Evolutionary conservation across 306 rosid species (phyloP), one percentile per base, ranked within the genome.

Genomic region (Prunus mume): DNA sequence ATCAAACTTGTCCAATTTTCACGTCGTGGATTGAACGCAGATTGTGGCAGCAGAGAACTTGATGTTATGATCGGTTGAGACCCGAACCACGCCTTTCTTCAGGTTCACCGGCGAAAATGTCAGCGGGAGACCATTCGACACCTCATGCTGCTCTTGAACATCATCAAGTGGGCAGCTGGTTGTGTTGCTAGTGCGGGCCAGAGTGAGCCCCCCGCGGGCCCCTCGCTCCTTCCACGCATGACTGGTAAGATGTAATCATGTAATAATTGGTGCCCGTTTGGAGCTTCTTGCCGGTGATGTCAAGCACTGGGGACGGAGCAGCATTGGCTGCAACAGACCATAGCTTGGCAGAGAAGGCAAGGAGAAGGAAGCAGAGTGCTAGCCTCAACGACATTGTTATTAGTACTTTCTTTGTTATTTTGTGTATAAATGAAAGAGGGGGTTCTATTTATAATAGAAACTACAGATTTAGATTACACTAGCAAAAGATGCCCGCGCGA

Each of bases 201-300:
- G 90, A 8, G 83, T 83, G 24, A 88, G 77, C 1, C 89, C 92
- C 22, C 88, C 87, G 0, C n/a, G n/a, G n/a, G n/a, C 90, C 95
- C 18, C 77, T 75, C 3, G n/a, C 90, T 92, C 18, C 77, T 75
- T 2, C 90, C 86, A 0, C 85, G 85, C 0, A 76, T 80, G 12
- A 88, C 92, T 0, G 91, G 91, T n/a, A 85, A 69, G 18, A 90
- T 83, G 13, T 78, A 77, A 22, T 90, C 14, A 90, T 83, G 13
- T 78, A 77, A 22, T 90, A 90, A 41, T 76, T 2, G 0, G 22
- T n/a, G 0, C 84, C 83, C 0, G 64, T 71, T 2, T 69, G 84
- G 60, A 90, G 79, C 9, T 20, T 75, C 9, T 81, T 52, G 5
- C 88, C 87, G 5, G 71, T 3, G 43, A 50, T 73, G 83, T 87